These are phyloP conservation scores for Didymella pomorum DNA, from an alignment of 2,329 filamentous ascomycete genomes.

Conservation along the genomic window DNA sequence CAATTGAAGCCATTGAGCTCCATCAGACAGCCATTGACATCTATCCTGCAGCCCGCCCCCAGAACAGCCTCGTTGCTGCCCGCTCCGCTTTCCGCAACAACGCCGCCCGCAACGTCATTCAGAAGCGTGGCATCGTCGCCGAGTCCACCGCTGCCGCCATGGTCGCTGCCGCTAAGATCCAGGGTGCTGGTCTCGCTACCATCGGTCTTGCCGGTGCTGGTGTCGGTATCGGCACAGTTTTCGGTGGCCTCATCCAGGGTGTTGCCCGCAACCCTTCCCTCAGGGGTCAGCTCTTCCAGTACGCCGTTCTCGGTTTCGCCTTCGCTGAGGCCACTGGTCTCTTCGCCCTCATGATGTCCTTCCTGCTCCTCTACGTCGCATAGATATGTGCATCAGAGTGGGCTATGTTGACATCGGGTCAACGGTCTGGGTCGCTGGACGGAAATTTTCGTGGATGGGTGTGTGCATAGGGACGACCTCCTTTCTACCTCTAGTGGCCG, in stretches of 20 bases:
- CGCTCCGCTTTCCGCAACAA: conserved; percentile 53
- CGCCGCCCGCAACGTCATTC: conserved; percentile 51
- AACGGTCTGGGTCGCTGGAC: conserved; percentile 47
- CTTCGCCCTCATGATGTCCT: conserved; percentile 62
- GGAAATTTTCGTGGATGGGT: conserved; percentile 51
- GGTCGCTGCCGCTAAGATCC: conserved; percentile 54
- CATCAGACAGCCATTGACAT: conserved; percentile 47
- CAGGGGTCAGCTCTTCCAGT: conserved; percentile 94
- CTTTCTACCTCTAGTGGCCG: conserved; percentile 51
- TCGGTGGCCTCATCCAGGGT: conserved; percentile 86
- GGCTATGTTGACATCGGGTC: conserved; percentile 42
- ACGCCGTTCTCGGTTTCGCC: conserved; percentile 94
- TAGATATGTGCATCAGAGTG: conserved; percentile 49
- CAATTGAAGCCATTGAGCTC: conserved; percentile 38
- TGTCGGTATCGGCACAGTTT: conserved; percentile 96
- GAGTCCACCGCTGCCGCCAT: conserved; percentile 54
- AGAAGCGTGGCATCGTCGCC: conserved; percentile 53
- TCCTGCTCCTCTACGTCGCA: conserved; percentile 54
- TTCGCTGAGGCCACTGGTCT: conserved; percentile 89
- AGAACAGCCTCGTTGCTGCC: conserved; percentile 51
- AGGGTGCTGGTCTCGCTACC: conserved; percentile 67
- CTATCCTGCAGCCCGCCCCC: conserved; percentile 44
- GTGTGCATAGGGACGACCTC: conserved; percentile 52
- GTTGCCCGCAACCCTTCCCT: conserved; percentile 94
- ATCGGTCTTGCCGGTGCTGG: conserved; percentile 91